phyloP scores from a whole-genome alignment of 1,284 basidiomycete species.

The Tilletia setariae region DNA sequence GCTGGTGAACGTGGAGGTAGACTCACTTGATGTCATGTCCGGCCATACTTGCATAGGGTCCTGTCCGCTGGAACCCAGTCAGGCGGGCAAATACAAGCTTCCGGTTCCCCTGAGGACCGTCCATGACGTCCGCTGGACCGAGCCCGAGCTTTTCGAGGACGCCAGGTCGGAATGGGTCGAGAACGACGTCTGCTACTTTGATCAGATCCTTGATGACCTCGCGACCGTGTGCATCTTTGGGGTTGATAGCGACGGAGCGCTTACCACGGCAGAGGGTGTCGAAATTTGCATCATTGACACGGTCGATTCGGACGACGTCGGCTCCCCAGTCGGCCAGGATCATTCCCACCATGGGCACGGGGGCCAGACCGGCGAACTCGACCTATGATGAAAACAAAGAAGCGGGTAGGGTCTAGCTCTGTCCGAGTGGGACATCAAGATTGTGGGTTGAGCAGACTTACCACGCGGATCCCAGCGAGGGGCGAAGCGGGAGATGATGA shows the following conservation, averaged over 20 bases:
- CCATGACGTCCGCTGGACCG: conserved; percentile 68
- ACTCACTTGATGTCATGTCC: conserved; percentile 69
- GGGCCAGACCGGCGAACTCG: conserved; percentile 79
- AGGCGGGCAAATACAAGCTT: conserved; percentile 52
- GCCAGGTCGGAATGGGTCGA: conserved; percentile 78
- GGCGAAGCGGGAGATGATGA: background rate
- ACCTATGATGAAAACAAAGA: conserved; percentile 11
- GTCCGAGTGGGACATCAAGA: background rate
- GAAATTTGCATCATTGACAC: conserved; percentile 52
- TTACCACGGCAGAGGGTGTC: conserved; percentile 66
- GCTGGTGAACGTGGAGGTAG: too few relatives aligned
- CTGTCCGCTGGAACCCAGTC: conserved; percentile 53
- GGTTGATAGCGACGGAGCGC: conserved; percentile 68
- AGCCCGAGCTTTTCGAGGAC: conserved; percentile 74
- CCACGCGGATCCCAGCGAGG: conserved; percentile 10
- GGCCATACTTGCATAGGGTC: conserved; percentile 52
- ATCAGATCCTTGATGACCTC: conserved; percentile 65
- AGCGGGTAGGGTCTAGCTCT: background rate
- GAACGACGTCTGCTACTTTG: conserved; percentile 69
- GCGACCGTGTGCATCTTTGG: conserved; percentile 65
- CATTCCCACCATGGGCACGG: conserved; percentile 72
- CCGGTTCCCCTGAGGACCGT: conserved; percentile 29
- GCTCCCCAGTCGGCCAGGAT: conserved; percentile 78
- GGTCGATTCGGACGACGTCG: conserved; percentile 72
- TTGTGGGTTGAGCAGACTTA: background rate